Percentiles rank a stretch among this genome's conserved stretches.
Conservation (phyloP, 176 grass and related monocot genomes). For the Carex scoparia region DNA sequence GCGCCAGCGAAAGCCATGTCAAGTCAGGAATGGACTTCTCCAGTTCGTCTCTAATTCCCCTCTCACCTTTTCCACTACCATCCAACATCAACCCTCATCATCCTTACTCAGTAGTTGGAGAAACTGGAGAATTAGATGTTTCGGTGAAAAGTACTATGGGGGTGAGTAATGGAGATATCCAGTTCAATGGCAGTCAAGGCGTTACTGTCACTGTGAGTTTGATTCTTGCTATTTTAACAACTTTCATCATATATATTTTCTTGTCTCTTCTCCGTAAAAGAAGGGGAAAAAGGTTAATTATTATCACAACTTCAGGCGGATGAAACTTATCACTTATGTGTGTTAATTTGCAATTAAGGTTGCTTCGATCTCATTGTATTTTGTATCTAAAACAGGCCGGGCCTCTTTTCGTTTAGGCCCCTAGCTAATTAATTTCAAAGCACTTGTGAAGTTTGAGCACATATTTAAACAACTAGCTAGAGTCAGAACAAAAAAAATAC, state of each 20-base stretch:
- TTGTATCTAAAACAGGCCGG: background rate
- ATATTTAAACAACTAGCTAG: no score
- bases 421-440: background rate
- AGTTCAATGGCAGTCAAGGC: slow-evolving; percentile 3
- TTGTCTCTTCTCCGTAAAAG: slow-evolving; percentile 9
- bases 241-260: background rate
- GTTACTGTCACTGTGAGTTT: slow-evolving; percentile 4
- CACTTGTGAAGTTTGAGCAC: background rate
- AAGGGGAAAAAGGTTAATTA: background rate
- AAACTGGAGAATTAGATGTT: background rate
- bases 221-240: background rate
- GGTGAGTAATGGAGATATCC: background rate
- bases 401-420: background rate
- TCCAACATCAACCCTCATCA: background rate
- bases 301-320: background rate
- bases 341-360: background rate
- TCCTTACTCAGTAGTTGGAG: slow-evolving; percentile 2
- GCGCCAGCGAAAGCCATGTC: background rate
- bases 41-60: background rate
- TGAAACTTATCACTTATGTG: background rate
- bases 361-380: background rate
- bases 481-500: background rate
- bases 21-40: slow-evolving; percentile 9
- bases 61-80: slow-evolving; percentile 1
- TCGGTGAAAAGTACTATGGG: background rate